Evolutionary conservation across 306 rosid genomes (phyloP).

Genomic region (Vigna unguiculata): DNA sequence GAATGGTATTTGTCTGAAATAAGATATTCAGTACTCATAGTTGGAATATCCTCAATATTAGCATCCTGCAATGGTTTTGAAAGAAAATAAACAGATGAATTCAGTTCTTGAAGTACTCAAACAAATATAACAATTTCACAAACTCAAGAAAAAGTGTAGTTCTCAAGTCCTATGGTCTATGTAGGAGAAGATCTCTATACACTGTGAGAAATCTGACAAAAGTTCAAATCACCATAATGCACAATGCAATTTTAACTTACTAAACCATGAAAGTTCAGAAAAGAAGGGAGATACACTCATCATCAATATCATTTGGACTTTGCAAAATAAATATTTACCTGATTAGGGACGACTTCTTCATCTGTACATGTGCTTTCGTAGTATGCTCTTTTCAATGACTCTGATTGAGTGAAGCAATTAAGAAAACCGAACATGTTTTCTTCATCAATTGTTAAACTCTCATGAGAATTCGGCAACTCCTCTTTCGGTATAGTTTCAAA

Average conservation of each 20-base stretch:
- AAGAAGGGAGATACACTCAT: slow-evolving; percentile 23
- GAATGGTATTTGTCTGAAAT: slow-evolving; percentile 29
- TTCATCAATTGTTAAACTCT: too few relatives aligned
- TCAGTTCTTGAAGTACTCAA: slow-evolving; percentile 21
- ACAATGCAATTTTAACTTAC: slow-evolving; percentile 3
- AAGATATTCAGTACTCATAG: neutral
- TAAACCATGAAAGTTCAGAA: slow-evolving; percentile 10
- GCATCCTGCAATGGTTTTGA: slow-evolving; percentile 45
- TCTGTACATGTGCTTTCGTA: slow-evolving; percentile 48
- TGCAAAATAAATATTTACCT: slow-evolving; percentile 49
- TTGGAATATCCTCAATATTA: slow-evolving; percentile 8
- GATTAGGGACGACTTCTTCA: slow-evolving; percentile 40
- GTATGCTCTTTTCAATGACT: slow-evolving; percentile 27
- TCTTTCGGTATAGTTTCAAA: too few relatives aligned
- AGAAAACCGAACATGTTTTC: neutral
- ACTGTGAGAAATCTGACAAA: slow-evolving; percentile 16
- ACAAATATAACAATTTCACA: neutral
- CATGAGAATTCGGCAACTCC: too few relatives aligned
- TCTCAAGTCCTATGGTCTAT: neutral
- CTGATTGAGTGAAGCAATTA: neutral
- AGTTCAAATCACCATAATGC: slow-evolving; percentile 31
- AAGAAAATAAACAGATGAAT: slow-evolving; percentile 5
- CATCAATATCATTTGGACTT: slow-evolving; percentile 34
- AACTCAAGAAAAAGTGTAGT: slow-evolving; percentile 2
- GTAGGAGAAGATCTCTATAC: slow-evolving; percentile 7